phyloP scores from a whole-genome alignment of 257 asterid genomes.

The Salvia splendens region DNA sequence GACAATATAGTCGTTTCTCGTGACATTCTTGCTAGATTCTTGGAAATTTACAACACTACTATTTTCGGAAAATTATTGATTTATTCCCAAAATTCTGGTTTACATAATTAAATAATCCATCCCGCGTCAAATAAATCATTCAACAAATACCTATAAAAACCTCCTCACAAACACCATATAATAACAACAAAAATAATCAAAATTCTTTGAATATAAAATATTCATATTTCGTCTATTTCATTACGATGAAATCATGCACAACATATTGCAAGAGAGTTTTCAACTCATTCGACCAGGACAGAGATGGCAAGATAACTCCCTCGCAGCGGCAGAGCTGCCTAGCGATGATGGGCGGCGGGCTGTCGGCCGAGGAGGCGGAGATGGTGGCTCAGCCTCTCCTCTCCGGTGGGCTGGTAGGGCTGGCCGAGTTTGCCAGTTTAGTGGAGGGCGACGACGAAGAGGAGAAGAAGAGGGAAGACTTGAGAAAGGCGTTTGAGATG shows the following conservation, averaged over 20 bases:
- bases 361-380: slow-evolving; percentile 10
- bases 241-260: slow-evolving; percentile 14
- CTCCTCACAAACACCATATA: background rate
- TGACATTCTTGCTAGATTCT: background rate
- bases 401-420: slow-evolving; percentile 17
- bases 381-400: slow-evolving; percentile 7
- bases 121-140: background rate
- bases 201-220: no score
- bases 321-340: slow-evolving; percentile 16
- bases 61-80: background rate
- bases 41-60: background rate
- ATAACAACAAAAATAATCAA: no score
- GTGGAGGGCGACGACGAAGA: slow-evolving; percentile 12
- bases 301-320: slow-evolving; percentile 23
- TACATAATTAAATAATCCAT: background rate
- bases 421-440: slow-evolving; percentile 17
- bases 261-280: background rate
- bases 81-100: background rate
- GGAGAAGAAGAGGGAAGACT: slow-evolving; percentile 11
- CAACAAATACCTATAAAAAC: background rate
- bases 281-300: slow-evolving; percentile 15
- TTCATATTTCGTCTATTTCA: no score
- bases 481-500: slow-evolving; percentile 20
- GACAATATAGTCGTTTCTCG: background rate
- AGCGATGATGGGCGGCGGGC: background rate